Evolutionary conservation across 179 eudicot genomes (phyloP).

Genomic region (Beta corolliflora): DNA sequence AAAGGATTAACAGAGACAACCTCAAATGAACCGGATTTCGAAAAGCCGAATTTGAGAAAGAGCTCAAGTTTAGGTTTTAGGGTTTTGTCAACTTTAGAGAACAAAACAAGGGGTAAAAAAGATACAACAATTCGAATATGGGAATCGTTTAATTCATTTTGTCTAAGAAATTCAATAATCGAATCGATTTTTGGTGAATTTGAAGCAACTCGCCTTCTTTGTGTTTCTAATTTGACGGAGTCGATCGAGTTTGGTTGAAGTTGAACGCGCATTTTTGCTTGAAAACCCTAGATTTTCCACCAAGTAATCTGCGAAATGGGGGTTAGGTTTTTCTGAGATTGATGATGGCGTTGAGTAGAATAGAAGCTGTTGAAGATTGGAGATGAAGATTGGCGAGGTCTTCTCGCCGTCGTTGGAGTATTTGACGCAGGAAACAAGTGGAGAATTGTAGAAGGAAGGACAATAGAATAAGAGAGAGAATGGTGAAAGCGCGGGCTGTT

Average conservation of each 20-base stretch:
- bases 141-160: constrained; percentile 11
- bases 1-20: constrained; percentile 9
- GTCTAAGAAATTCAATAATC: constrained; percentile 20
- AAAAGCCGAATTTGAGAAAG: constrained; percentile 24
- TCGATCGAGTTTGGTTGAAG: neutral
- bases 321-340: too few relatives aligned
- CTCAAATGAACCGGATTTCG: constrained; percentile 14
- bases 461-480: too few relatives aligned
- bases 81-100: constrained; percentile 2
- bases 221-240: neutral
- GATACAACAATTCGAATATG: constrained; percentile 13
- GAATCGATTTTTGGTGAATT: constrained; percentile 1
- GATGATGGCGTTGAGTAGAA: too few relatives aligned
- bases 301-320: too few relatives aligned
- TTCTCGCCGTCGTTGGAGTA: too few relatives aligned
- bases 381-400: too few relatives aligned
- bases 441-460: too few relatives aligned
- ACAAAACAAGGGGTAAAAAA: neutral
- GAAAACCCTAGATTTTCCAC: too few relatives aligned
- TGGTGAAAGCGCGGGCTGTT: too few relatives aligned
- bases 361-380: too few relatives aligned
- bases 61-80: constrained; percentile 22
- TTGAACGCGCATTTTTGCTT: too few relatives aligned
- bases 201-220: neutral
- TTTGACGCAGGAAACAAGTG: too few relatives aligned